Conservation (phyloP, 1,284 basidiomycete species). For the Hymenochaete sp. region DNA sequence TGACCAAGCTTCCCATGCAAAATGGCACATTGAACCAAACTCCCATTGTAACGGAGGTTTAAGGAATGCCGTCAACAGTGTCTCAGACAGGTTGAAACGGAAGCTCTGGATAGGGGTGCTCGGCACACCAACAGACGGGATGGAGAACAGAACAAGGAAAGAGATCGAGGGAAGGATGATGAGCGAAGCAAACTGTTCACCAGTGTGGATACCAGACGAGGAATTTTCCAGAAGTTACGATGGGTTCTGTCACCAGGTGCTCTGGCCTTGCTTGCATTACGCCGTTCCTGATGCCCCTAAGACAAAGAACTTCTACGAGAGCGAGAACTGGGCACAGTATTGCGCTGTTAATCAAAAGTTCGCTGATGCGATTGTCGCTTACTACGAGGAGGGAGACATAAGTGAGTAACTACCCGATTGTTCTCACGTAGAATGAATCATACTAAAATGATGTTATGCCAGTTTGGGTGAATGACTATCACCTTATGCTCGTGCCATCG, state of each 20-base stretch:
- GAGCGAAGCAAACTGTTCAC: constrained; percentile 47
- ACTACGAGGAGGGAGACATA: constrained; percentile 77
- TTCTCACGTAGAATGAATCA: constrained; percentile 5
- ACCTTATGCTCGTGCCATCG: constrained; percentile 75
- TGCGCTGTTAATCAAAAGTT: constrained; percentile 78
- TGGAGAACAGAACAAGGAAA: constrained; percentile 45
- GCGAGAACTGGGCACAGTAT: constrained; percentile 70
- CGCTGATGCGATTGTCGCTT: constrained; percentile 65
- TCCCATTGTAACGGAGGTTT: constrained; percentile 72
- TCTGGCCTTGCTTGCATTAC: constrained; percentile 86
- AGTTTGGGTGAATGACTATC: constrained; percentile 81
- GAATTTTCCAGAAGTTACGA: constrained; percentile 77
- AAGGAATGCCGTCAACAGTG: constrained; percentile 67
- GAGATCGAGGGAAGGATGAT: constrained; percentile 56
- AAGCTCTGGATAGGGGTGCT: constrained; percentile 80
- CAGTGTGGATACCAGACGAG: constrained; percentile 75
- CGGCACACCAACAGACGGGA: constrained; percentile 57
- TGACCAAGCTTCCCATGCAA: constrained; percentile 10
- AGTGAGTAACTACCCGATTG: constrained; percentile 28
- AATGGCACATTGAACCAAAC: constrained; percentile 58
- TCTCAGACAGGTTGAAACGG: constrained; percentile 38
- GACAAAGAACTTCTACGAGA: constrained; percentile 75
- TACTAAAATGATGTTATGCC: not conserved
- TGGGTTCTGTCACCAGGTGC: constrained; percentile 82
- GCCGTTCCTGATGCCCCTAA: constrained; percentile 80